A percentile compares a stretch with the other conserved stretches of the same genome.
Conservation (phyloP, 2,329 filamentous ascomycete species). For the Neobulgaria alba region DNA sequence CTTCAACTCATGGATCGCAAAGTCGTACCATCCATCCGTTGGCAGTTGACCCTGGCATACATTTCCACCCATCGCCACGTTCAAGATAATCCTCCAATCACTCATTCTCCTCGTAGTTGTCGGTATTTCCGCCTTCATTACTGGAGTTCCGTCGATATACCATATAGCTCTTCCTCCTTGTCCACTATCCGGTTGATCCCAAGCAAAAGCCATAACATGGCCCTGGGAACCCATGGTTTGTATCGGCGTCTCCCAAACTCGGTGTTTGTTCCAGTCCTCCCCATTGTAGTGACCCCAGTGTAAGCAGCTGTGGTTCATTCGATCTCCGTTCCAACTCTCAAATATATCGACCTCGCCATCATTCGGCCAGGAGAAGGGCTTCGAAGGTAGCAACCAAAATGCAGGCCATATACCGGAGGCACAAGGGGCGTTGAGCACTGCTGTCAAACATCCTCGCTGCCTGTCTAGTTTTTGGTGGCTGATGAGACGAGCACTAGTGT, state of each 20-base stretch:
- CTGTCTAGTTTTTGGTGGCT: slow-evolving; percentile 42
- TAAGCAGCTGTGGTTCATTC: slow-evolving; percentile 46
- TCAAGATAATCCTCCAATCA: slow-evolving; percentile 48
- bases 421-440: slow-evolving; percentile 42
- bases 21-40: slow-evolving; percentile 45
- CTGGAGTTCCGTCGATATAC: slow-evolving; percentile 48
- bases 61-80: slow-evolving; percentile 54
- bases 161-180: slow-evolving; percentile 42
- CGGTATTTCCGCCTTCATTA: slow-evolving; percentile 49
- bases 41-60: slow-evolving; percentile 46
- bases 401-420: slow-evolving; percentile 52
- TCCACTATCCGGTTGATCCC: slow-evolving; percentile 39
- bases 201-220: slow-evolving; percentile 47
- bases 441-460: slow-evolving; percentile 43
- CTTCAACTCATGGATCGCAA: slow-evolving; percentile 44
- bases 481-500: slow-evolving; percentile 48
- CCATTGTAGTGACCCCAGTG: slow-evolving; percentile 50
- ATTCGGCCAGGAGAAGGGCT: slow-evolving; percentile 49
- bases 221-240: slow-evolving; percentile 36
- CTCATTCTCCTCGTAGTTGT: slow-evolving; percentile 43
- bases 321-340: slow-evolving; percentile 52
- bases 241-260: slow-evolving; percentile 43
- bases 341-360: slow-evolving; percentile 54
- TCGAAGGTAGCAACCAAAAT: slow-evolving; percentile 50
- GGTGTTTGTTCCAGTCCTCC: slow-evolving; percentile 47